Base-by-base conservation (phyloP, 2,329 filamentous ascomycete genomes). In the Calonectria leucothoes region DNA sequence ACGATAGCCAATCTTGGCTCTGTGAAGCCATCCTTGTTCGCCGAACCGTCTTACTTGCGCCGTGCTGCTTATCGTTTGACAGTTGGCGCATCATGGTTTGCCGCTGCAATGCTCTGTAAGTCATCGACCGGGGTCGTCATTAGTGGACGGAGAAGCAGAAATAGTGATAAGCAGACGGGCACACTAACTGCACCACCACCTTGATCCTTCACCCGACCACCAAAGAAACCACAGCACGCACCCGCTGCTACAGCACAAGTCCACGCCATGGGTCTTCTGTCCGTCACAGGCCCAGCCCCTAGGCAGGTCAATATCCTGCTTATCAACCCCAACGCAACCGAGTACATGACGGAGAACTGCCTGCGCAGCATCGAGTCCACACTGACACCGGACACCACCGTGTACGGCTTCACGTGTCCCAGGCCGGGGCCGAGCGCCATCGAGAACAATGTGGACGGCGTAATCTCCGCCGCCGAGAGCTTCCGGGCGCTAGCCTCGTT, bases 261-360 rank as follows among this genome's bases (percentile, higher is more conserved):
- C n/a, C n/a, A 31, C 15, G 15, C 27, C 10, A 64, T 64, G 59
- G 59, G 39, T 15, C 25, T 64, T 45, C 27, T 48, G 8, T 64
- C 59, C 14, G 59, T 64, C 2, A 33, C 39, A 4, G 59, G 59
- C 23, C 23, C 37, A 2, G 17, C 59, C 4, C 37, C 39, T 4
- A 42, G n/a, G 23, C 29, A 55, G 33, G 45, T 66, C 64, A 66
- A 66, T 8, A 55, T 66, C 48, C 48, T 66, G 33, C 64, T 66
- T 23, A 66, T 66, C 64, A 66, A 66, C 64, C 64, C 64, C n/a
- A 66, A 66, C 12, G 37, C 64, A 5, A 66, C 64, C 45, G 45
- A 49, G 17, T 66, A 66, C 45, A 66, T 66, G 64, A 66, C 64
- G 33, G 64, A 66, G 17, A 33, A 33, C 29, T 66, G 64, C 7